phyloP scores from a whole-genome alignment of 208 protist species.

The Leishmania martiniquensis region DNA sequence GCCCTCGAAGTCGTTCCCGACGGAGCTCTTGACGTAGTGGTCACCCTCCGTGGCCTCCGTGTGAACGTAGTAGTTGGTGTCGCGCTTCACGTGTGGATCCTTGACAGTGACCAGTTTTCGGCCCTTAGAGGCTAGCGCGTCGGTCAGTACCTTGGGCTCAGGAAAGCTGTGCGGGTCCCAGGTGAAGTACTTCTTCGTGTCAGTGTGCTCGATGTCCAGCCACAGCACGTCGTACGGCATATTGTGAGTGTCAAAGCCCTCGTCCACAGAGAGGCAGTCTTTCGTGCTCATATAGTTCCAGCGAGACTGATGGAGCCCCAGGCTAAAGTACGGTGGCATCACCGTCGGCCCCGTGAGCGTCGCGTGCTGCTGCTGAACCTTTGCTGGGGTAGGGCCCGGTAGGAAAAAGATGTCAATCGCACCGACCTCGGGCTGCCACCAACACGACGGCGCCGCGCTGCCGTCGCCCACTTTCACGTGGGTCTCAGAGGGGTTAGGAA shows the following conservation, averaged over 20 bases:
- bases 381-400: constrained; percentile 82
- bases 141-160: constrained; percentile 89
- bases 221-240: constrained; percentile 99
- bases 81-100: constrained; percentile 98
- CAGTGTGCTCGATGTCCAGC: constrained; percentile 99
- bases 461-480: constrained; percentile 43
- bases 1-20: constrained; percentile 90
- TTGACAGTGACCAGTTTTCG: constrained; percentile 97
- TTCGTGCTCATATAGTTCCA: constrained; percentile 97
- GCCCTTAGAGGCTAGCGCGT: constrained; percentile 90
- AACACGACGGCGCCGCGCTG: constrained; percentile 43
- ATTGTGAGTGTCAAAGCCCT: constrained; percentile 95
- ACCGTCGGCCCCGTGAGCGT: constrained; percentile 92
- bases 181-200: constrained; percentile 98
- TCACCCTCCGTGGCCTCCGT: constrained; percentile 63
- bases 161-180: constrained; percentile 97
- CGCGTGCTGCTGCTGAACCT: constrained; percentile 94
- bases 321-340: constrained; percentile 96
- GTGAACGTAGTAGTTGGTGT: constrained; percentile 84
- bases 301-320: constrained; percentile 98
- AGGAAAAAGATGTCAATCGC: constrained; percentile 97
- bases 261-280: constrained; percentile 91
- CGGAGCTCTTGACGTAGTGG: constrained; percentile 91
- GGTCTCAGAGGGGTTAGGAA: constrained; percentile 95
- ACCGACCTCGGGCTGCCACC: constrained; percentile 95